Percentiles rank a stretch among this genome's conserved stretches.
Conservation (phyloP, 495 filamentous ascomycete species). For the Aspergillus kassunensis region DNA sequence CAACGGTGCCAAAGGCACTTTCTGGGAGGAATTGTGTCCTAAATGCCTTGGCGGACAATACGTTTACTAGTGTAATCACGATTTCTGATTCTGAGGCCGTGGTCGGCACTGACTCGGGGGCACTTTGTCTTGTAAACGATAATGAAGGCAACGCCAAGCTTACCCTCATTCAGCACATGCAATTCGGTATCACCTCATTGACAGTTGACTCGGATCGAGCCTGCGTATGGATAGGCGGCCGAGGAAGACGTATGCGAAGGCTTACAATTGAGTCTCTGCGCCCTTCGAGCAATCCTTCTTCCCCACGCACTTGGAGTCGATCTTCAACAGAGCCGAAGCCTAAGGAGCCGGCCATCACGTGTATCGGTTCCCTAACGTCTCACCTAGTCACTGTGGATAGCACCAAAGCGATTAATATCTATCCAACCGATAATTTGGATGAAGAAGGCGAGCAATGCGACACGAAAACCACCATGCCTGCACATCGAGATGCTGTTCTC, state of each 20-base stretch:
- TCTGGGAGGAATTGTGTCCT: conserved; percentile 57
- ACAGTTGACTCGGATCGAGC: conserved; percentile 51
- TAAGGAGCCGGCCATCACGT: conserved; percentile 44
- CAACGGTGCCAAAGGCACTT: conserved; percentile 51
- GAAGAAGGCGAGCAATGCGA: conserved; percentile 29
- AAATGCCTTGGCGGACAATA: conserved; percentile 65
- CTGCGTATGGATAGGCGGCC: conserved; percentile 54
- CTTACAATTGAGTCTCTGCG: conserved; percentile 38
- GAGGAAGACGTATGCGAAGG: conserved; percentile 37
- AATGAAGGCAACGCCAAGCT: conserved; percentile 66
- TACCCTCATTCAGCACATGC: conserved; percentile 28
- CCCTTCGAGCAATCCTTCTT: conserved; percentile 21
- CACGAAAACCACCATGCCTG: conserved; percentile 45
- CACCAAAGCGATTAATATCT: conserved; percentile 67
- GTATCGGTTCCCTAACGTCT: conserved; percentile 65
- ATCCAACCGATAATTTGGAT: conserved; percentile 28
- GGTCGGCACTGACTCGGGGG: conserved; percentile 45
- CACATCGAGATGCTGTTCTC: conserved; percentile 73
- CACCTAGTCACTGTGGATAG: conserved; percentile 74
- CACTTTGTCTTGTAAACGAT: conserved; percentile 65
- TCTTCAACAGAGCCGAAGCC: conserved; percentile 21
- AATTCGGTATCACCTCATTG: conserved; percentile 44
- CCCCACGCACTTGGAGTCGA: conserved; percentile 22
- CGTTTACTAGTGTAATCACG: conserved; percentile 72
- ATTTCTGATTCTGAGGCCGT: conserved; percentile 59